Evolutionary conservation across 768 basidiomycete genomes (phyloP).

Genomic region (Lentinula edodes): DNA sequence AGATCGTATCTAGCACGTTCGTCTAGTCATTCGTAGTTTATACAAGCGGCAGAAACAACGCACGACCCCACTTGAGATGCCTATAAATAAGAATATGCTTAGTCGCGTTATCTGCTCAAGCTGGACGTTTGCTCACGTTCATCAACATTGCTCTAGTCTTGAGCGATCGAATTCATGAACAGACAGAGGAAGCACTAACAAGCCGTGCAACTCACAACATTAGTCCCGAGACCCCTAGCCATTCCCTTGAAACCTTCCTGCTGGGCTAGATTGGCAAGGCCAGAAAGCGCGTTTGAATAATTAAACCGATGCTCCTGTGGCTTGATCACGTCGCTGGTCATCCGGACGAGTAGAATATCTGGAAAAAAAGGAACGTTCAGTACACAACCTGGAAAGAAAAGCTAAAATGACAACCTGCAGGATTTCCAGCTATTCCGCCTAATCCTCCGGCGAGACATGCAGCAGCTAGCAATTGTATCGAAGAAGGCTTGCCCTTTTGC

Average conservation of each 20-base stretch:
- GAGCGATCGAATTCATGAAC: slow-evolving; percentile 13
- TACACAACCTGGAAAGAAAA: neutral
- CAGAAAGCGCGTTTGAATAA: slow-evolving; percentile 75
- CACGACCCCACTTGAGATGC: slow-evolving; percentile 82
- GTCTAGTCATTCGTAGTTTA: slow-evolving; percentile 2
- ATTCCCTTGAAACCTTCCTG: slow-evolving; percentile 70
- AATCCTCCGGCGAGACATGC: slow-evolving; percentile 73
- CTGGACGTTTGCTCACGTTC: slow-evolving; percentile 49
- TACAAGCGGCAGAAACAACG: slow-evolving; percentile 24
- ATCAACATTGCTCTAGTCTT: slow-evolving; percentile 63
- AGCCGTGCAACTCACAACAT: slow-evolving; percentile 44
- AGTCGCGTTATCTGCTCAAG: neutral
- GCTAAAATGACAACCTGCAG: slow-evolving; percentile 46
- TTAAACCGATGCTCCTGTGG: slow-evolving; percentile 69
- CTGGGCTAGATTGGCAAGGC: slow-evolving; percentile 57
- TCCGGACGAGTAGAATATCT: slow-evolving; percentile 76
- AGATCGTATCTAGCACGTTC: slow-evolving; percentile 57
- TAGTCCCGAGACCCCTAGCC: slow-evolving; percentile 71
- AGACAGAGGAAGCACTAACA: neutral
- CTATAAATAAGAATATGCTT: slow-evolving; percentile 25
- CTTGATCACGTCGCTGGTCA: slow-evolving; percentile 82
- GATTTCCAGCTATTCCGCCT: slow-evolving; percentile 83
- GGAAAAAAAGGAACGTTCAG: neutral
- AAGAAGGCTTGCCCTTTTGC: slow-evolving; percentile 43
- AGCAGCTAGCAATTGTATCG: slow-evolving; percentile 51